Conservation (phyloP, 306 rosid species). For the Dryas drummondii region DNA sequence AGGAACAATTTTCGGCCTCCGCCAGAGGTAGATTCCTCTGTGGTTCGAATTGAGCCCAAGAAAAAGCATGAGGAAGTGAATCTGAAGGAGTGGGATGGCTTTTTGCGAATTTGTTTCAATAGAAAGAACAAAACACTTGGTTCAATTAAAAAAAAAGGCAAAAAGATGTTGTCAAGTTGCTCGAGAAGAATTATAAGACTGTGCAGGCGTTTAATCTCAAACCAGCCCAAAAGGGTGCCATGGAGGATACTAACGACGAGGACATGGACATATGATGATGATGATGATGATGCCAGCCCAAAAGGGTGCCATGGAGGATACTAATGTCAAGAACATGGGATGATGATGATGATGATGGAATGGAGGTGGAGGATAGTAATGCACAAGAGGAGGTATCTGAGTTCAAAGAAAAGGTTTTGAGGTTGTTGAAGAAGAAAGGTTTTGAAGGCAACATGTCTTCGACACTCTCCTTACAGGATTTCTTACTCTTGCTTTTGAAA, state of each 20-base stretch:
- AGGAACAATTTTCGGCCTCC: slow-evolving; percentile 91
- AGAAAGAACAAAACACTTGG: slow-evolving; percentile 96
- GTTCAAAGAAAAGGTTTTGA: slow-evolving; percentile 70
- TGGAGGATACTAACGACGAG: slow-evolving; percentile 38
- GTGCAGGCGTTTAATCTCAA: slow-evolving; percentile 53
- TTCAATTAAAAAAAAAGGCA: slow-evolving; percentile 62
- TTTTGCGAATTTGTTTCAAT: slow-evolving; percentile 73
- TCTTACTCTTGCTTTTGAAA: slow-evolving; percentile 66
- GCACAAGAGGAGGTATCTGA: slow-evolving; percentile 65
- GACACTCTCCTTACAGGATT: slow-evolving; percentile 74
- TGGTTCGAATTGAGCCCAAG: slow-evolving; percentile 83
- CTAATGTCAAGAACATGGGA: slow-evolving; percentile 37
- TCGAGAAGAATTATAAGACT: slow-evolving; percentile 81
- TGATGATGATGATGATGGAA: slow-evolving; percentile 51
- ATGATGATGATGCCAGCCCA: no score
- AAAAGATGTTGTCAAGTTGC: slow-evolving; percentile 66
- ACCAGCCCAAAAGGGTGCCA: slow-evolving; percentile 39
- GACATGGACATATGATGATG: slow-evolving; percentile 55
- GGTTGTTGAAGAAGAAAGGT: slow-evolving; percentile 72
- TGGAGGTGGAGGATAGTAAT: slow-evolving; percentile 58
- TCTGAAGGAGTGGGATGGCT: slow-evolving; percentile 93
- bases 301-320: slow-evolving; percentile 50
- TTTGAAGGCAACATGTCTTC: slow-evolving; percentile 88
- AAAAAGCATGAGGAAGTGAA: slow-evolving; percentile 68
- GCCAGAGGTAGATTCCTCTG: slow-evolving; percentile 89